Conservation (phyloP, 1,139 yeast species). For the Pichia sp. region DNA sequence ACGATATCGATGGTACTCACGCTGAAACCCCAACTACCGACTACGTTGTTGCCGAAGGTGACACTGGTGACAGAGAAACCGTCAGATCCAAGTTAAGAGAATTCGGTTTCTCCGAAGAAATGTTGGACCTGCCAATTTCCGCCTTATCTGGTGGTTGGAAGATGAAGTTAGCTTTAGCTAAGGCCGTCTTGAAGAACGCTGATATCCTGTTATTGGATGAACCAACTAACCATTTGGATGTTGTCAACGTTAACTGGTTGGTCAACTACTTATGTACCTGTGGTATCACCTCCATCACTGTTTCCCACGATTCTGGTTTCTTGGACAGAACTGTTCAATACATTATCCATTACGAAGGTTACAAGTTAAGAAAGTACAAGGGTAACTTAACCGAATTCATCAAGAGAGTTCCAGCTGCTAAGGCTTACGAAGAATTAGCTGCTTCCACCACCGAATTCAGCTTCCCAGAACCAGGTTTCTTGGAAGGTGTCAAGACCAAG, state of each 20-base stretch:
- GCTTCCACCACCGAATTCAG: conserved; percentile 93
- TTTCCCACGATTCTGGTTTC: conserved; percentile 99
- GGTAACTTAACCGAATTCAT: conserved; percentile 99
- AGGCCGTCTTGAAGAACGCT: conserved; percentile 98
- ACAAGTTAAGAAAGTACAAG: conserved; percentile 98
- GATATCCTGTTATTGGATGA: conserved; percentile 97
- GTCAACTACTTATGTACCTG: conserved; percentile 97
- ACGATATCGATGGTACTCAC: conserved; percentile 97
- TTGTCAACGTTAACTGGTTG: conserved; percentile 98
- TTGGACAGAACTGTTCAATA: conserved; percentile 95
- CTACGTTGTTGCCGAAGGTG: conserved; percentile 56
- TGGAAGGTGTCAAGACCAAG: conserved; percentile 99
- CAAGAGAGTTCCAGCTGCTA: conserved; percentile 97
- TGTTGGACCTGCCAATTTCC: conserved; percentile 88
- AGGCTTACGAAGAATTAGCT: conserved; percentile 97
- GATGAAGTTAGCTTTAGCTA: conserved; percentile 98
- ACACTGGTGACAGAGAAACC: conserved; percentile 65
- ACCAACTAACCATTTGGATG: conserved; percentile 99
- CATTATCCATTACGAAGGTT: conserved; percentile 99
- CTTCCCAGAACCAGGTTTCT: conserved; percentile 99
- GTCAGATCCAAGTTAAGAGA: conserved; percentile 74
- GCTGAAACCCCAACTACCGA: conserved; percentile 92
- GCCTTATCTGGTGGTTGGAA: conserved; percentile 99
- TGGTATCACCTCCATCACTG: conserved; percentile 96
- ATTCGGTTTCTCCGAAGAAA: conserved; percentile 88